Evolutionary conservation across 2,329 filamentous ascomycete species (phyloP).

Genomic region (Cryphonectria radicalis): DNA sequence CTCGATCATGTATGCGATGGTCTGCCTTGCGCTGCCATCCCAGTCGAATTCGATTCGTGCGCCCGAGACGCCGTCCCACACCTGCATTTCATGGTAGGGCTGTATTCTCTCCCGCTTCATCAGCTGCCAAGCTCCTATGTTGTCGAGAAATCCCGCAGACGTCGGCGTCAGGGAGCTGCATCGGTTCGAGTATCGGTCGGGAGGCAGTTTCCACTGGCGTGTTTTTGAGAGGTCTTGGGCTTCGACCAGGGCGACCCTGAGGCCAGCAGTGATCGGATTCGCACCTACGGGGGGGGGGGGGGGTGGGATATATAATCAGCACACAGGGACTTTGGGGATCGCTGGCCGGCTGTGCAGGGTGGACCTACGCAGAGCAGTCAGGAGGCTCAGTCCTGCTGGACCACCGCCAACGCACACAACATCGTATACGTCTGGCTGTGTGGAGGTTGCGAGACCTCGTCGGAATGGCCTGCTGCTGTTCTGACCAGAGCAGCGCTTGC

Average conservation of each 20-base stretch:
- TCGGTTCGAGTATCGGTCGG: constrained; percentile 82
- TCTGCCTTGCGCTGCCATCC: constrained; percentile 57
- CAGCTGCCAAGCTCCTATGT: constrained; percentile 84
- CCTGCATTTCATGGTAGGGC: constrained; percentile 93
- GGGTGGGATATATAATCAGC: background rate
- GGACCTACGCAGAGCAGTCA: constrained; percentile 73
- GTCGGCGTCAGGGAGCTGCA: constrained; percentile 93
- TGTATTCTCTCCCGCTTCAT: constrained; percentile 76
- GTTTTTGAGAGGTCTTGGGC: constrained; percentile 79
- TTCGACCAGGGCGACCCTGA: constrained; percentile 89
- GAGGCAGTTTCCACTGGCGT: constrained; percentile 67
- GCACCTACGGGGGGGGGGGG: constrained; percentile 58
- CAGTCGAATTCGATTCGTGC: constrained; percentile 90
- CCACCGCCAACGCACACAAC: constrained; percentile 91
- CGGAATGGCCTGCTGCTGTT: constrained; percentile 38
- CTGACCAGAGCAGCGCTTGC: constrained; percentile 51
- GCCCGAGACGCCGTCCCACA: constrained; percentile 93
- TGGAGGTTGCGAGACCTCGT: constrained; percentile 48
- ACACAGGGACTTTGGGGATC: background rate
- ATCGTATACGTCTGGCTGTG: constrained; percentile 79
- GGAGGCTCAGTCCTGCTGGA: constrained; percentile 82
- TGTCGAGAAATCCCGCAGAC: constrained; percentile 80
- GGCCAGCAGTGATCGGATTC: constrained; percentile 72
- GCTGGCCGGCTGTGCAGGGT: background rate
- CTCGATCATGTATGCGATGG: constrained; percentile 95